Conservation (phyloP, 768 basidiomycete species). For the Suillus variegatus region DNA sequence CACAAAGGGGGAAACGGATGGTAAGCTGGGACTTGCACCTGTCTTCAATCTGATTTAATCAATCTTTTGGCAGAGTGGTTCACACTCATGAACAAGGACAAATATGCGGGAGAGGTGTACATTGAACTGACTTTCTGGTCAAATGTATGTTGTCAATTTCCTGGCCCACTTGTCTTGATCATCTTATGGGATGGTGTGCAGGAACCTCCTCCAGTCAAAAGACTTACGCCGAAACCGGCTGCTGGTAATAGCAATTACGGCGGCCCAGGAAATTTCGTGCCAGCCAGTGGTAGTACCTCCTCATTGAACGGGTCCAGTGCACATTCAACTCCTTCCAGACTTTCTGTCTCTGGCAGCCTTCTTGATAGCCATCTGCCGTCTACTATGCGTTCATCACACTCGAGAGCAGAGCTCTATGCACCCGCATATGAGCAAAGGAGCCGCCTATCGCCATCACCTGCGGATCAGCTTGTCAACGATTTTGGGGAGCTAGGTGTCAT, state of each 20-base stretch:
- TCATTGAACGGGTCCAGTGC: constrained; percentile 25
- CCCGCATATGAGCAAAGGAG: constrained; percentile 68
- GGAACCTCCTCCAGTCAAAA: constrained; percentile 83
- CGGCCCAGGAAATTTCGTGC: constrained; percentile 76
- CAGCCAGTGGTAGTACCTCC: constrained; percentile 40
- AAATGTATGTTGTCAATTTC: constrained; percentile 54
- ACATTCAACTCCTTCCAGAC: constrained; percentile 13
- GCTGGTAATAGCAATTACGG: constrained; percentile 66
- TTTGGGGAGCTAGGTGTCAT: constrained; percentile 67
- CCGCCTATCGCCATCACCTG: constrained; percentile 32
- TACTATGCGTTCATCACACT: constrained; percentile 61
- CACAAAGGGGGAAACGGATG: constrained; percentile 96
- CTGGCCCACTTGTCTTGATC: constrained; percentile 10
- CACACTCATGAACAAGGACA: constrained; percentile 83
- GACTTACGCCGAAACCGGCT: constrained; percentile 47
- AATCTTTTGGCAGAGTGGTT: constrained; percentile 79
- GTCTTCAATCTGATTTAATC: constrained; percentile 14
- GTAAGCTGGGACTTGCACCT: constrained; percentile 46
- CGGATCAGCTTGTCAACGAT: constrained; percentile 61
- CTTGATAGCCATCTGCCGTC: constrained; percentile 58
- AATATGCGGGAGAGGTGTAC: constrained; percentile 94
- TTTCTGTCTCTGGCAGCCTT: constrained; percentile 28
- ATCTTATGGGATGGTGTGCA: constrained; percentile 27
- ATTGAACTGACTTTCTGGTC: constrained; percentile 98
- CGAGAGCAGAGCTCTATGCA: constrained; percentile 69